A percentile compares a stretch with the other conserved stretches of the same genome.
Conservation (phyloP, 2,329 filamentous ascomycete species). For the Colletotrichum viniferum region DNA sequence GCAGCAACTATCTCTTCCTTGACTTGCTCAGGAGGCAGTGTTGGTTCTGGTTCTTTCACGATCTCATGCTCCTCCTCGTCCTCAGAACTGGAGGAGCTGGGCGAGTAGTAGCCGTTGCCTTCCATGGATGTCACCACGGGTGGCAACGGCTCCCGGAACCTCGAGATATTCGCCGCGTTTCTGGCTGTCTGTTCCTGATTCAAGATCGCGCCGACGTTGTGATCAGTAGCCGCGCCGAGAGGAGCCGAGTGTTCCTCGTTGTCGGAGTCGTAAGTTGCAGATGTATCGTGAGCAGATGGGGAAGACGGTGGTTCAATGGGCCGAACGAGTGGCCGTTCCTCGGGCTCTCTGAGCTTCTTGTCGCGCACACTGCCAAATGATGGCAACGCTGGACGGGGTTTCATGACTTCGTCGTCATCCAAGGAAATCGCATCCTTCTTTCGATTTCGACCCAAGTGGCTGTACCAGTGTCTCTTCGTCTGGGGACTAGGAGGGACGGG, state of each 20-base stretch:
- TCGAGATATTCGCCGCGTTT: constrained; percentile 60
- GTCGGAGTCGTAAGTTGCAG: constrained; percentile 13
- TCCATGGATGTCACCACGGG: constrained; percentile 75
- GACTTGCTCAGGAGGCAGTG: neutral
- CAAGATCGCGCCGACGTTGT: constrained; percentile 60
- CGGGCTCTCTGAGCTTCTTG: constrained; percentile 56
- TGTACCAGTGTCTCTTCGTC: constrained; percentile 50
- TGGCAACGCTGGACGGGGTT: constrained; percentile 74
- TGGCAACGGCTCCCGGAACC: constrained; percentile 68
- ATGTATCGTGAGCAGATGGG: constrained; percentile 28
- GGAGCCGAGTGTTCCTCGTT: constrained; percentile 30
- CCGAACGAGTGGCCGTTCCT: constrained; percentile 64
- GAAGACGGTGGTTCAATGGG: constrained; percentile 46
- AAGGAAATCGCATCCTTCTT: constrained; percentile 52
- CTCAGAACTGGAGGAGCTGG: constrained; percentile 51
- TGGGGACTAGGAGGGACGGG: constrained; percentile 41
- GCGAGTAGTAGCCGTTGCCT: constrained; percentile 66
- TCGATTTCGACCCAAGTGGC: constrained; percentile 49
- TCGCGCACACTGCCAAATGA: constrained; percentile 77
- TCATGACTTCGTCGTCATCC: constrained; percentile 73
- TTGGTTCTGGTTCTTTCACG: constrained; percentile 5
- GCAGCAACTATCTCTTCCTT: constrained; percentile 4
- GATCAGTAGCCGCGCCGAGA: constrained; percentile 64
- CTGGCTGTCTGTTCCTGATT: constrained; percentile 57
- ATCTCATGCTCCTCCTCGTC: constrained; percentile 36